Evolutionary conservation across 768 basidiomycete genomes (phyloP), one percentile per base, ranked within the genome.

Genomic region (Suillus lakei): DNA sequence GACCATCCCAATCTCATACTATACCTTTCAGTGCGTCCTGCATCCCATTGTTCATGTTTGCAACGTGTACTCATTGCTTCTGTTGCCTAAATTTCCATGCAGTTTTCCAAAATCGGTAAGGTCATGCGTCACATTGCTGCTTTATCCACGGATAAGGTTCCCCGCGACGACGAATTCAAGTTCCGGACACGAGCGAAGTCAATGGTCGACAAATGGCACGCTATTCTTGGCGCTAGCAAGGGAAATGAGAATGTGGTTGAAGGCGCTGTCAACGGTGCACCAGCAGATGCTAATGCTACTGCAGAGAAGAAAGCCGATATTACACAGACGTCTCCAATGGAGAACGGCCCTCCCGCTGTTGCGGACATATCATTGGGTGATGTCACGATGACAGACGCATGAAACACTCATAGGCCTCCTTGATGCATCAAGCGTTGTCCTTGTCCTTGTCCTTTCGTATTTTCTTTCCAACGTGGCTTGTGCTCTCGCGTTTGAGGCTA

Each of bases 1-100:
- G 86, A 92, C 36, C 82, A 84, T 66, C 92, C 95, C 78, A 91
- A 88, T 59, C 72, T 77, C 70, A 89, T 95, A 65, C 86, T 88
- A 62, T 91, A 93, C 70, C 85, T 96, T 48, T 79, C 81, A 53
- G 86, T 87, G 67, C 76, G 85, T 71, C 58, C 53, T 60, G 61
- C 60, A 60, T 54, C 38, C 62, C 54, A 46, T 34, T 13, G n/a
- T 59, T 58, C 67, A 26, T 60, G 34, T 61, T 61, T 69, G 55
- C 64, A 58, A 21, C 46, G 44, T 21, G 60, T 71, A 48, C 68
- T 54, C n/a, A 62, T 7, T 21, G 44, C 50, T 23, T 62, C 44
- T 72, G 64, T 62, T 46, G 32, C 61, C 38, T 34, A 16, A 60
- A 39, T 34, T 21, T 60, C 28, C 36, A 64, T 39, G 34, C 50